Evolutionary conservation across 1,284 basidiomycete genomes (phyloP).

Genomic region (Fomitopsis pinicola): DNA sequence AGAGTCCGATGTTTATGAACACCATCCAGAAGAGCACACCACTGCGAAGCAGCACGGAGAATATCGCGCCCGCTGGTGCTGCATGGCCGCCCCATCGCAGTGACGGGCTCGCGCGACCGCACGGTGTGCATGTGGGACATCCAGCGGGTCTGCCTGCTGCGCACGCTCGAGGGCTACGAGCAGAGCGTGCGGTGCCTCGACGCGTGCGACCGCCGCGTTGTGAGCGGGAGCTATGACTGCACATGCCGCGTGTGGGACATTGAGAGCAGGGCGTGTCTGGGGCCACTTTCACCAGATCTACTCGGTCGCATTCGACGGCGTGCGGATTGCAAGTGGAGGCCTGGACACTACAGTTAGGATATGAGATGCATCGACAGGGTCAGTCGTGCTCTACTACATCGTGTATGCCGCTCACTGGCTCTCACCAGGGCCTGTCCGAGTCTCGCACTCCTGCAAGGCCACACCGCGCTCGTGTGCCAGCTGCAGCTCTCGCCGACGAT

Average conservation of each 20-base stretch:
- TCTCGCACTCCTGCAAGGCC: constrained; percentile 85
- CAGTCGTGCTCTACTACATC: constrained; percentile 15
- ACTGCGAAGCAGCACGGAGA: too few species aligned
- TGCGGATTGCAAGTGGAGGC: constrained; percentile 82
- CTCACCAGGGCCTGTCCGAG: constrained; percentile 52
- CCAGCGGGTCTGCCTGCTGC: constrained; percentile 67
- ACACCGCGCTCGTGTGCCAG: constrained; percentile 93
- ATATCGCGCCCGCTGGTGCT: constrained; percentile 42
- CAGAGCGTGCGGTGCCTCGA: constrained; percentile 88
- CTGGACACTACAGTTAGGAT: constrained; percentile 90
- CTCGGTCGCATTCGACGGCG: constrained; percentile 89
- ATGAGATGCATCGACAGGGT: constrained; percentile 84
- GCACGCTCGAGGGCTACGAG: constrained; percentile 76
- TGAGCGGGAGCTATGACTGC: constrained; percentile 88
- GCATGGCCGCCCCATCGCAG: constrained; percentile 82
- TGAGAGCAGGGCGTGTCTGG: constrained; percentile 83
- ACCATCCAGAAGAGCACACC: too few species aligned
- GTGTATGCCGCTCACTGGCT: not conserved
- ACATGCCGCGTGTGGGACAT: constrained; percentile 68
- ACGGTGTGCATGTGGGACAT: constrained; percentile 95
- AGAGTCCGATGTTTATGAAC: too few species aligned
- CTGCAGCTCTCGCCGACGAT: constrained; percentile 76
- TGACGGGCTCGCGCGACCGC: constrained; percentile 86
- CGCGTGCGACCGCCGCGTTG: constrained; percentile 75
- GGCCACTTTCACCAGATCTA: constrained; percentile 95